Evolutionary conservation across 1,139 yeast genomes (phyloP).

Genomic region (Pichia sp.): DNA sequence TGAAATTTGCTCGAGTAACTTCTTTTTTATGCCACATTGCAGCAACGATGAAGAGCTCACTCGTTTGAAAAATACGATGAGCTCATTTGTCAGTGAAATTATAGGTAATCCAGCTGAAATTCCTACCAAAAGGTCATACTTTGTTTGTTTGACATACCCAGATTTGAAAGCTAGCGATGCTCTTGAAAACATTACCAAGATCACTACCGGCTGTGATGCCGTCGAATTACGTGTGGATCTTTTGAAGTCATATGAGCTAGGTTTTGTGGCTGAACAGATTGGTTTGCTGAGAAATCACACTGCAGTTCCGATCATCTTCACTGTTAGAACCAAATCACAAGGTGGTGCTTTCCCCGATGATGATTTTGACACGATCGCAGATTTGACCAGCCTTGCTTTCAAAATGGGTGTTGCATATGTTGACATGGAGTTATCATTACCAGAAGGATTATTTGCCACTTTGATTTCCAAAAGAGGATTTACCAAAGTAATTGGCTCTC

Average conservation of each 20-base stretch:
- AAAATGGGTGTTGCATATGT: slow-evolving; percentile 54
- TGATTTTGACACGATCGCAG: slow-evolving; percentile 44
- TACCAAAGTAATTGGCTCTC: slow-evolving; percentile 77
- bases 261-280: slow-evolving; percentile 69
- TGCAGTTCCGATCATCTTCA: slow-evolving; percentile 74
- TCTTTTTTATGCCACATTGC: slow-evolving; percentile 77
- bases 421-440: slow-evolving; percentile 49
- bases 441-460: slow-evolving; percentile 40
- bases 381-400: slow-evolving; percentile 58
- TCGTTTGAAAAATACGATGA: slow-evolving; percentile 56
- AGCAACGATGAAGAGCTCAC: slow-evolving; percentile 50
- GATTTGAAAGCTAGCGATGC: slow-evolving; percentile 46
- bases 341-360: slow-evolving; percentile 76
- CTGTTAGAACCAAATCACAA: slow-evolving; percentile 72
- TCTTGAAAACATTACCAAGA: slow-evolving; percentile 40
- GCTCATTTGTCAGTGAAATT: slow-evolving; percentile 53
- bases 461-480: slow-evolving; percentile 46
- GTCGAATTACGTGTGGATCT: slow-evolving; percentile 81
- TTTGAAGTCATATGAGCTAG: slow-evolving; percentile 45
- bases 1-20: slow-evolving; percentile 71
- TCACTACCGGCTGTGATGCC: slow-evolving; percentile 69
- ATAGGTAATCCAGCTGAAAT: slow-evolving; percentile 50
- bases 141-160: slow-evolving; percentile 65
- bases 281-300: slow-evolving; percentile 61
- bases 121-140: slow-evolving; percentile 59